Evolutionary conservation across 78 protist genomes (phyloP).

Genomic region (Mantamonas sphyraenae): DNA sequence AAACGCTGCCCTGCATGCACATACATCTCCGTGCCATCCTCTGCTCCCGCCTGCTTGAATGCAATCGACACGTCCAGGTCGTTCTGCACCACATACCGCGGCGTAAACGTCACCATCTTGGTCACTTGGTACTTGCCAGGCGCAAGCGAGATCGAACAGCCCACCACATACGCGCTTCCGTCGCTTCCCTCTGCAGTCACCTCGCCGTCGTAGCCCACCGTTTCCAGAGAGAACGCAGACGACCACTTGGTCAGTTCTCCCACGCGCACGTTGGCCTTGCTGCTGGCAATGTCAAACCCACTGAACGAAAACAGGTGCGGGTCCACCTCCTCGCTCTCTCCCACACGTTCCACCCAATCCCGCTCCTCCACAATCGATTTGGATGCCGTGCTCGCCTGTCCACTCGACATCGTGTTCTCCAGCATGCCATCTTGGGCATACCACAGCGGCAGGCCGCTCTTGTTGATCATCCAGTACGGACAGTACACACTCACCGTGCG

Average conservation of each 20-base stretch:
- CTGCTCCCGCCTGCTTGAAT: neutral
- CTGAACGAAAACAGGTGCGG: conserved; percentile 8
- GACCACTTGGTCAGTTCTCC: neutral
- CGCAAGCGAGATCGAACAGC: neutral
- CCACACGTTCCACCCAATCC: neutral
- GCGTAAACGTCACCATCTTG: neutral
- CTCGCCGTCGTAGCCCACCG: neutral
- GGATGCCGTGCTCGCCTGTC: no score
- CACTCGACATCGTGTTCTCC: no score
- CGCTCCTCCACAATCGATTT: neutral
- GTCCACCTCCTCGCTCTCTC: neutral
- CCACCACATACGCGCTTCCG: neutral
- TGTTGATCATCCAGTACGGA: conserved; percentile 11
- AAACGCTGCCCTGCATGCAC: no score
- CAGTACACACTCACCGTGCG: neutral
- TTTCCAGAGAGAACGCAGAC: neutral
- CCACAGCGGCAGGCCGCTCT: neutral
- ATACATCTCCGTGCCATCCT: neutral
- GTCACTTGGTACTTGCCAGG: neutral
- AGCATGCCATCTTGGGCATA: no score
- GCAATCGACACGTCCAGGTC: neutral
- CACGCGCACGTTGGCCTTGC: neutral
- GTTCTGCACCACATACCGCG: neutral
- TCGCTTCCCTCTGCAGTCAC: neutral
- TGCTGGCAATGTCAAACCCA: neutral